Evolutionary conservation across 306 rosid genomes (phyloP).

Genomic region (Citrullus mucosospermus): DNA sequence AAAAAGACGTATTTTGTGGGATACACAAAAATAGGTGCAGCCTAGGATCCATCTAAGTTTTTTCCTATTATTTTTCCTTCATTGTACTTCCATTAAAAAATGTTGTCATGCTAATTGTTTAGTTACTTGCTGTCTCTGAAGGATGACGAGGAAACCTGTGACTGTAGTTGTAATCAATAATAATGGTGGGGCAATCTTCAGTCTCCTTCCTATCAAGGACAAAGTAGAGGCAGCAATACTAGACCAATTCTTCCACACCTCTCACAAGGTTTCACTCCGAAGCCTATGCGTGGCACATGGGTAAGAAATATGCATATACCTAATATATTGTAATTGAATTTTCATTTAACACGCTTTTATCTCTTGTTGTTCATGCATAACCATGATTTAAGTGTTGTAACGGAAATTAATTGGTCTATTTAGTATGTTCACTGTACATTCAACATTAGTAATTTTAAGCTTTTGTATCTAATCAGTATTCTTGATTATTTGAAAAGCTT

Average conservation of each 20-base stretch:
- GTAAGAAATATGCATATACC: slow-evolving; percentile 21
- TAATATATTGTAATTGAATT: neutral
- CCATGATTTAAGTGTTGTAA: neutral
- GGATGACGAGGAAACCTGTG: slow-evolving; percentile 79
- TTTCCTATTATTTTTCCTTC: neutral
- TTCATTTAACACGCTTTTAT: neutral
- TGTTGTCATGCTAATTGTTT: neutral
- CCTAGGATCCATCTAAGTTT: no score
- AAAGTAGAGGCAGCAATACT: slow-evolving; percentile 43
- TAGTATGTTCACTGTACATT: neutral
- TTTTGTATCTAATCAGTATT: neutral
- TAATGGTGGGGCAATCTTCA: slow-evolving; percentile 93
- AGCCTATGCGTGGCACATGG: slow-evolving; percentile 77
- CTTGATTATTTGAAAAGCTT: neutral
- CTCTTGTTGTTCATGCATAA: neutral
- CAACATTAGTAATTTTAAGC: neutral
- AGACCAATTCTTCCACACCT: slow-evolving; percentile 60
- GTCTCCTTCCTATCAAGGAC: slow-evolving; percentile 73
- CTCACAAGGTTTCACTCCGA: slow-evolving; percentile 56
- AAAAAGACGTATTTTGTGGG: no score
- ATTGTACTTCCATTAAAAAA: neutral
- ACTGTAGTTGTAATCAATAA: slow-evolving; percentile 70
- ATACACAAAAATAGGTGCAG: no score
- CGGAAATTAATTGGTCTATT: neutral
- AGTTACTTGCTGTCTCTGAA: slow-evolving; percentile 18